These are phyloP conservation scores for Chytridiales sp. DNA, from an alignment of 371 early-diverging fungal genomes.

Conservation along the genomic window DNA sequence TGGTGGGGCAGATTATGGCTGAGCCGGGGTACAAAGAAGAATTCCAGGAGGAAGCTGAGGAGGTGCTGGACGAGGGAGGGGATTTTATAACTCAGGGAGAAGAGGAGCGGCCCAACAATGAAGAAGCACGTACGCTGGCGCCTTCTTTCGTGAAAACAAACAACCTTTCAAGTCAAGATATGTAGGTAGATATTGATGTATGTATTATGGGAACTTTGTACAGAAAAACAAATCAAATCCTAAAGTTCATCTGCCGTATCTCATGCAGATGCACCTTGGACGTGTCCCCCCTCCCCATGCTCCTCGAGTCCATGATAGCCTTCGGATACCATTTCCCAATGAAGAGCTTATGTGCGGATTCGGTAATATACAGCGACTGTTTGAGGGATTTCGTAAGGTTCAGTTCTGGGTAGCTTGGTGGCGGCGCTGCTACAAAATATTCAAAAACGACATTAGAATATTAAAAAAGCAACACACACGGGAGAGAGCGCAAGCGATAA, in stretches of 20 bases:
- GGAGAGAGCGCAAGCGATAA: no score
- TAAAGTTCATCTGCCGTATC: constrained; percentile 27
- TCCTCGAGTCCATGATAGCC: constrained; percentile 27
- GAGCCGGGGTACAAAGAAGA: constrained; percentile 26
- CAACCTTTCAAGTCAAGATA: no score
- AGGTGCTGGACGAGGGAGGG: constrained; percentile 22
- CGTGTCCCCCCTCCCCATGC: constrained; percentile 36
- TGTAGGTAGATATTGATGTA: no score
- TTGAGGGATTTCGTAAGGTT: constrained; percentile 24
- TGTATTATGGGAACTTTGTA: no score
- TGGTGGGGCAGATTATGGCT: constrained; percentile 43
- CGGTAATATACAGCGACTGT: constrained; percentile 39
- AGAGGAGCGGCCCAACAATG: no score
- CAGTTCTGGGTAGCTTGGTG: constrained; percentile 14
- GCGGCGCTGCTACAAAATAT: no score
- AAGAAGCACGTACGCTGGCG: no score
- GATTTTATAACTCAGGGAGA: no score
- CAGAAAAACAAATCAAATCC: no score
- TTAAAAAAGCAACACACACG: no score
- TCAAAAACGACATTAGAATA: no score
- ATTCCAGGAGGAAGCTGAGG: constrained; percentile 22
- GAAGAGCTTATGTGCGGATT: constrained; percentile 49
- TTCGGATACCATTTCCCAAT: constrained; percentile 52
- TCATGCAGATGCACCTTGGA: constrained; percentile 48
- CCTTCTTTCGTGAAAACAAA: no score